Base-by-base conservation (phyloP, 1,284 basidiomycete genomes). In the Trichosporon sp. region DNA sequence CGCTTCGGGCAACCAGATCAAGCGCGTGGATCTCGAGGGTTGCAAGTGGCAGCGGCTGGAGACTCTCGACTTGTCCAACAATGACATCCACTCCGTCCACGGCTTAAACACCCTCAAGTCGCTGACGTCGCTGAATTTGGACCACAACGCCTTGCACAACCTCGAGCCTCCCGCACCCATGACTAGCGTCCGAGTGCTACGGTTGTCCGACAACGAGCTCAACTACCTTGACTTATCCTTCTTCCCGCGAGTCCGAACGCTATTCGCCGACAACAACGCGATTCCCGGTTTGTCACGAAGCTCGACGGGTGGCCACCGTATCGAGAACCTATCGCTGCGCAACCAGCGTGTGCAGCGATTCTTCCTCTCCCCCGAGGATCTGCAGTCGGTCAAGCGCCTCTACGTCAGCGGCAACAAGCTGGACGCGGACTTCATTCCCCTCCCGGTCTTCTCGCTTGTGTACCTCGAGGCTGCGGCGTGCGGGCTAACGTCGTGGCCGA, bases 381-480 rank as follows among this genome's bases (percentile, higher is more conserved):
- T 97, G 77, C 89, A 93, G 78, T 92, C 95, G 85, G 89, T 94
- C 76, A 95, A 95, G 85, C 89, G 96, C 65, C 86, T 99, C 77
- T 99, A 98, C 86, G 88, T 98, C 67, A 96, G 93, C 73, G 94
- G 85, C 67, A 86, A 86, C 71, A 78, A 81, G 5, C 75, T 86
- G 4, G 74, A 80, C 0, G 56, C 73, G 2, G 78, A 81, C 21
- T 86, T 87, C 79, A 86, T 91, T 75, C 88, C 81, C 86, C 92
- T 92, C 84, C 79, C 79, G 8, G 73, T 84, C 5, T 94, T 94
- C 85, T 92, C 94, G 79, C 87, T 99, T 77, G 87, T 93, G 51
- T 98, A 98, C 85, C 88, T 99, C 77, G 96, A 99, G 85, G 86
- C 94, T 48, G 94, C 95, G 11, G 93, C 90, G 63, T 99, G 97